A percentile compares a stretch with the other conserved stretches of the same genome.
These are phyloP conservation scores for Silene coronaria DNA, from an alignment of 179 eudicot species.

Conservation along the genomic window DNA sequence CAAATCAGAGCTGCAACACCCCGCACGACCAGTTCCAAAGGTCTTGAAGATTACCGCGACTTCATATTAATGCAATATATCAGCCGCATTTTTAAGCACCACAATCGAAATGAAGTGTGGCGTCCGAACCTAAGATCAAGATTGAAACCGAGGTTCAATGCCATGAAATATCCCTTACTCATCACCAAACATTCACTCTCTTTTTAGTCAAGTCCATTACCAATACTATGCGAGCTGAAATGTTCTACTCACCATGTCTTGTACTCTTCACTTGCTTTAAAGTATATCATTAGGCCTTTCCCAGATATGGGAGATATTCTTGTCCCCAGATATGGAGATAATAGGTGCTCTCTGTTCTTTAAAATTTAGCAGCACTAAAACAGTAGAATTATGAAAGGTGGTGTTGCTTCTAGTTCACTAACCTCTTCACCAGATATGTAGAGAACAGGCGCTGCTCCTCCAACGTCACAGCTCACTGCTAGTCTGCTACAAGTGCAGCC, in stretches of 20 bases:
- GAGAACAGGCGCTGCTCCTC: slow-evolving; percentile 62
- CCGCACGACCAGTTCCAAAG: too few relatives aligned
- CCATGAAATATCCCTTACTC: neutral
- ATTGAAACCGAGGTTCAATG: neutral
- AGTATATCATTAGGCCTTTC: neutral
- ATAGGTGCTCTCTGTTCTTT: too few relatives aligned
- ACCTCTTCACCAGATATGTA: slow-evolving; percentile 92
- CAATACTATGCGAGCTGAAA: neutral
- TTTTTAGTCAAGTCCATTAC: neutral
- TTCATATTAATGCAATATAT: too few relatives aligned
- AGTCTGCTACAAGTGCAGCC: slow-evolving; percentile 84
- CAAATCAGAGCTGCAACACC: too few relatives aligned
- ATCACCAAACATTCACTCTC: neutral
- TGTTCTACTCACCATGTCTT: neutral
- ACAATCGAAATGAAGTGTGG: too few relatives aligned
- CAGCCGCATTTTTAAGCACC: too few relatives aligned
- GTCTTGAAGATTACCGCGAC: too few relatives aligned
- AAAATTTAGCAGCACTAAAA: neutral
- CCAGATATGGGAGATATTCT: neutral
- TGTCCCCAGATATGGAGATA: neutral
- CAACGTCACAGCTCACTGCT: slow-evolving; percentile 53
- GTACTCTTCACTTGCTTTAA: neutral
- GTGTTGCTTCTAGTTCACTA: too few relatives aligned
- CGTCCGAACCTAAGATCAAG: too few relatives aligned
- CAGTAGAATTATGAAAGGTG: neutral